phyloP scores from a whole-genome alignment of 2,329 filamentous ascomycete species.

The Sphaerulina vaccinii region DNA sequence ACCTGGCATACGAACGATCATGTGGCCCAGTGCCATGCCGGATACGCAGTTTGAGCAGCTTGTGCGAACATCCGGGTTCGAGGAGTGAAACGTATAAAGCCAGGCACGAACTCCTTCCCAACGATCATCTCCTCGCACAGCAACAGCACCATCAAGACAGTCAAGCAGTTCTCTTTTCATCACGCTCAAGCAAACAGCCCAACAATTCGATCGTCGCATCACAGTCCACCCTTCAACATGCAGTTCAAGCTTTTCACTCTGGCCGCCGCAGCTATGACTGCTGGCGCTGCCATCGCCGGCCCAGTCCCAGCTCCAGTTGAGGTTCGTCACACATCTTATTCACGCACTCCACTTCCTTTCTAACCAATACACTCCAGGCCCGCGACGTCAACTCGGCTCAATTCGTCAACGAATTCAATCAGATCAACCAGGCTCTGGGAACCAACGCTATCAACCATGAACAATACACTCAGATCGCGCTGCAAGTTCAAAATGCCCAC shows the following conservation, averaged over 20 bases:
- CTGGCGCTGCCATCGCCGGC: constrained; percentile 7
- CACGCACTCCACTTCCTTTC: background rate
- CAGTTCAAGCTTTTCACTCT: constrained; percentile 13
- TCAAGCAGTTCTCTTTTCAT: background rate
- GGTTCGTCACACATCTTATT: background rate
- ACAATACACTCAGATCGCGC: background rate
- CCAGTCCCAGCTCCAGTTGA: constrained; percentile 5
- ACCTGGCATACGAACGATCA: background rate
- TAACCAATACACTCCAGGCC: background rate
- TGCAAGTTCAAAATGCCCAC: background rate
- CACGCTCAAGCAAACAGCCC: background rate
- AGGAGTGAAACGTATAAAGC: constrained; percentile 1
- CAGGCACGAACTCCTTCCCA: background rate
- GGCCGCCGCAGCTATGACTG: constrained; percentile 9
- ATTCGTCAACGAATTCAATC: background rate
- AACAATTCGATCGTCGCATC: background rate
- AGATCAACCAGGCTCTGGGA: background rate
- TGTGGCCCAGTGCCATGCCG: background rate
- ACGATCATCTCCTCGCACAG: background rate
- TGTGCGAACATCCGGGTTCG: background rate
- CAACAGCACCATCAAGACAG: background rate
- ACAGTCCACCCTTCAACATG: constrained; percentile 7
- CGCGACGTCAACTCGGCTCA: background rate
- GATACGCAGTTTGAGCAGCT: background rate
- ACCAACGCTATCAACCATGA: background rate